Percentiles rank a stretch among this genome's conserved stretches.
Conservation (phyloP, 805 yeast genomes). For the Nakazawaea molendinolei region DNA sequence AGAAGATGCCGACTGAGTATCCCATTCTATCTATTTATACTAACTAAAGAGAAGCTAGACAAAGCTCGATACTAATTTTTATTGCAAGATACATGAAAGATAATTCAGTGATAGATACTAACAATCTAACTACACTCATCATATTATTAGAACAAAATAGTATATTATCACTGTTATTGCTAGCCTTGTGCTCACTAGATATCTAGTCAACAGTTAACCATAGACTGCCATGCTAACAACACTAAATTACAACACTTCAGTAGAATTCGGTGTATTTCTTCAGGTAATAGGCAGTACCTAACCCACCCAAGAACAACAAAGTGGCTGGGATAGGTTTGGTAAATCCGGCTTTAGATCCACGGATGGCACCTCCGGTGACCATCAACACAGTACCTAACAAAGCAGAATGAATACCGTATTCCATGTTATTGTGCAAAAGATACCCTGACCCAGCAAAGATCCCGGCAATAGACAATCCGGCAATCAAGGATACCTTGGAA, state of each 20-base stretch:
- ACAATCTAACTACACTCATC: no score
- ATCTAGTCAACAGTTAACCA: no score
- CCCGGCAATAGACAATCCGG: conserved; percentile 59
- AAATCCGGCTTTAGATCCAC: conserved; percentile 55
- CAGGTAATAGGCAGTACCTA: conserved; percentile 62
- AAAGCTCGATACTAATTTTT: conserved; percentile 2
- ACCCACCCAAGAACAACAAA: conserved; percentile 55
- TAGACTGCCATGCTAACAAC: no score
- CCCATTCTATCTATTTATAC: no score
- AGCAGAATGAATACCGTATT: conserved; percentile 78
- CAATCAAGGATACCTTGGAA: conserved; percentile 73
- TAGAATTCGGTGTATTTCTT: conserved; percentile 74
- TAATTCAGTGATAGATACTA: background rate
- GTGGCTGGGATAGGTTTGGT: conserved; percentile 71
- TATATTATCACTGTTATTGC: no score
- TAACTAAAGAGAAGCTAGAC: no score
- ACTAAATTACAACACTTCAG: no score
- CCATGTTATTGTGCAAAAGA: conserved; percentile 62
- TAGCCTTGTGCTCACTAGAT: no score
- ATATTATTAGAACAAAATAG: no score
- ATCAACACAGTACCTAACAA: conserved; percentile 63
- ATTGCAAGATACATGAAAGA: background rate
- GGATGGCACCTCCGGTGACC: conserved; percentile 63
- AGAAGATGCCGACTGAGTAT: no score
- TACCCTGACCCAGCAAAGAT: conserved; percentile 70